Evolutionary conservation across 2,329 filamentous ascomycete genomes (phyloP), one percentile per base, ranked within the genome.

Genomic region (Neofusicoccum laricinum): DNA sequence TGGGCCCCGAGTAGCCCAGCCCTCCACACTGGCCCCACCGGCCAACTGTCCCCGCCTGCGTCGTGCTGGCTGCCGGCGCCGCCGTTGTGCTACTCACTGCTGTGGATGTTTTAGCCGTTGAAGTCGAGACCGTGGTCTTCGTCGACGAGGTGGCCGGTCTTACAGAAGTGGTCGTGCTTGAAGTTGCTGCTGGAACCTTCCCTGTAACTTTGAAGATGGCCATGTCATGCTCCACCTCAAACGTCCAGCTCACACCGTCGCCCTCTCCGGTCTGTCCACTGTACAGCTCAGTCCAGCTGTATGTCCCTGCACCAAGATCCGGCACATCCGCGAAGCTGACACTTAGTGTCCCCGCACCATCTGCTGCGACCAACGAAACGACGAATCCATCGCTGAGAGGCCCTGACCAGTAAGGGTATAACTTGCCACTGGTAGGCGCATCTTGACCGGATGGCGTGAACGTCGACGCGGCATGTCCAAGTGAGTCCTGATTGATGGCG

Each of bases 401-500:
- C 3, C 68, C 68, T 1, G 65, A 64, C 68, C 68, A 69, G 55
- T 68, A 69, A 8, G 66, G 66, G 46, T 69, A 67, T 30, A 69
- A 19, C 21, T 65, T 50, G 45, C 64, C 64, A 34, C 53, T 65
- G 19, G 61, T 62, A 4, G 66, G 68, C 8, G 62, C 66, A 15
- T 67, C 43, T 34, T 59, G 51, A 41, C 68, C 67, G 7, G 67
- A 53, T 14, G 67, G 67, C 17, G 57, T 63, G 61, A 69, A 69
- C 12, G 64, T 64, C 11, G 63, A 55, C 17, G 67, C 67, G 34
- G 66, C 65, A 41, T 66, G 67, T 12, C 68, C 68, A 14, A 69
- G 66, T 21, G 65, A 38, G 55, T 78, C 77, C 65, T 80, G 78
- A 32, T 73, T 78, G 30, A 80, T 67, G n/a, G 70, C 78, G 34